Conservation (phyloP, 495 filamentous ascomycete species). For the Cercophora scortea region DNA sequence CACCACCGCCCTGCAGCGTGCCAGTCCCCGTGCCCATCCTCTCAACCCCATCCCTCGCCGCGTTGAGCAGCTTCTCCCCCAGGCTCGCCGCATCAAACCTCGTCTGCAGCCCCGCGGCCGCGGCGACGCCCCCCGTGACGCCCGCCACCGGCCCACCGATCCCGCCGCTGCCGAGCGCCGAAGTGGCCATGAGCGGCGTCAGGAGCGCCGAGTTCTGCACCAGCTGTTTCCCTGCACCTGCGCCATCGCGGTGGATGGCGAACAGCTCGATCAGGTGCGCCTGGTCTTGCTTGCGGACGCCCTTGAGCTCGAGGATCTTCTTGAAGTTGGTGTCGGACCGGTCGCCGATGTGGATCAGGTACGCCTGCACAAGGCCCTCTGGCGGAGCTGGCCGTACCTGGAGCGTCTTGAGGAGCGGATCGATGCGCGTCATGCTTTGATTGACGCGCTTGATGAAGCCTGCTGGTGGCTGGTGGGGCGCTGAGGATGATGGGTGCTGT, state of each 20-base stretch:
- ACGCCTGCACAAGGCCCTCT: constrained; percentile 93
- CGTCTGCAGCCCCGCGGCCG: constrained; percentile 44
- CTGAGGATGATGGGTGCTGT: constrained; percentile 28
- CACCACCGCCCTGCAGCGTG: constrained; percentile 35
- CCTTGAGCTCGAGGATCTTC: constrained; percentile 91
- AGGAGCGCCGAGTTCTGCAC: constrained; percentile 52
- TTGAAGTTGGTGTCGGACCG: constrained; percentile 89
- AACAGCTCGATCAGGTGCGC: constrained; percentile 80
- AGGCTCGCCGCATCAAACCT: constrained; percentile 73
- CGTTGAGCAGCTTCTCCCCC: constrained; percentile 67
- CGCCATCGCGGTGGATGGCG: constrained; percentile 63
- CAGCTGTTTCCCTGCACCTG: constrained; percentile 50
- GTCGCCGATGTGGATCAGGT: constrained; percentile 90
- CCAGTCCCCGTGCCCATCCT: constrained; percentile 56
- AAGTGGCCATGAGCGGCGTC: constrained; percentile 45
- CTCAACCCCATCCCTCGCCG: constrained; percentile 85
- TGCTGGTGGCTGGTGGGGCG: constrained; percentile 36
- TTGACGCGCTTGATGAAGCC: constrained; percentile 84
- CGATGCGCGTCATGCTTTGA: constrained; percentile 74
- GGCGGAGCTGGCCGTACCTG: constrained; percentile 87
- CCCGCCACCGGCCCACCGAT: constrained; percentile 14
- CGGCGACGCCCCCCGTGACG: constrained; percentile 18
- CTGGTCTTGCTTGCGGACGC: constrained; percentile 77
- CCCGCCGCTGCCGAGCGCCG: constrained; percentile 25
- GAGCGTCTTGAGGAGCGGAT: constrained; percentile 89